phyloP scores from a whole-genome alignment of 2,329 filamentous ascomycete species.

The Fusarium begoniae region DNA sequence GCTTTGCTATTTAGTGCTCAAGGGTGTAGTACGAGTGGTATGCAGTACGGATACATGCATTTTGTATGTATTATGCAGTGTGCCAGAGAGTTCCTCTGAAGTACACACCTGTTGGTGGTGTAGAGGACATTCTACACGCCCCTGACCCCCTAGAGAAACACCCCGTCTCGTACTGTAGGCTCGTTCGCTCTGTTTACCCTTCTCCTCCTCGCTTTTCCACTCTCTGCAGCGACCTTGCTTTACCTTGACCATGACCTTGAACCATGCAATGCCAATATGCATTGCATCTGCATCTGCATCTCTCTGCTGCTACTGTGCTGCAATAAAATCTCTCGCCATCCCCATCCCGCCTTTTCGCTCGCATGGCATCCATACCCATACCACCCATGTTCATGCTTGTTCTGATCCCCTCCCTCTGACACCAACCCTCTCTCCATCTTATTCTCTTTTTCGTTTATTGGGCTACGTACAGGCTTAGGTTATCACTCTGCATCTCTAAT shows the following conservation, averaged over 20 bases:
- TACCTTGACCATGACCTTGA: constrained; percentile 22
- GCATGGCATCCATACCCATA: constrained; percentile 16
- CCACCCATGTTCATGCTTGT: constrained; percentile 10
- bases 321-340: constrained; percentile 37
- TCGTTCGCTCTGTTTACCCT: constrained; percentile 11
- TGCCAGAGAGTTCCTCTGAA: constrained; percentile 16
- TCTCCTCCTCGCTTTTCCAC: neutral
- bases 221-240: neutral
- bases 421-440: constrained; percentile 6
- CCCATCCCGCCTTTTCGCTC: constrained; percentile 33
- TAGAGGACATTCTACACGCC: constrained; percentile 3
- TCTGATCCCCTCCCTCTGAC: constrained; percentile 13
- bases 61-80: constrained; percentile 12
- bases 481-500: constrained; percentile 7
- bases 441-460: constrained; percentile 25
- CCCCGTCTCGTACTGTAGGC: neutral
- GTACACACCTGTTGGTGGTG: constrained; percentile 7
- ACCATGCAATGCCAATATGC: constrained; percentile 20
- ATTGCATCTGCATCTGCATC: constrained; percentile 16
- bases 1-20: constrained; percentile 4
- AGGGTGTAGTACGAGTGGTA: constrained; percentile 10
- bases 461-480: constrained; percentile 7
- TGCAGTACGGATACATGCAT: constrained; percentile 1
- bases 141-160: constrained; percentile 5
- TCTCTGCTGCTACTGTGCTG: constrained; percentile 15